Evolutionary conservation across 176 grass and related monocot species (phyloP).

Genomic region (Echinochloa phyllopogon): DNA sequence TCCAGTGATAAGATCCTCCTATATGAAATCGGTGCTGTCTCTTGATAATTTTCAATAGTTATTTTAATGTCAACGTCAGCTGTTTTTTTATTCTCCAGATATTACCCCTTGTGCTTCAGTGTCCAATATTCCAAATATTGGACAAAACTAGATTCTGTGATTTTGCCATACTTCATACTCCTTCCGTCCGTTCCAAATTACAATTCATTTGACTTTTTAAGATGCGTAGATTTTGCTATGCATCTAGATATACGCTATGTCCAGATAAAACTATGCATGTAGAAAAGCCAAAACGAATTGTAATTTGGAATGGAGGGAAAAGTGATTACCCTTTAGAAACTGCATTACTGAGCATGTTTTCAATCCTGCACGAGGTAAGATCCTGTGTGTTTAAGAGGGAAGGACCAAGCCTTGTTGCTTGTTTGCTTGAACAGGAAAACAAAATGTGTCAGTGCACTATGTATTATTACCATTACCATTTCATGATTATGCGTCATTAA

Average conservation of each 20-base stretch:
- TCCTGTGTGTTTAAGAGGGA: slow-evolving; percentile 8
- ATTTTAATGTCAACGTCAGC: not conserved
- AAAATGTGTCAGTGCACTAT: slow-evolving; percentile 22
- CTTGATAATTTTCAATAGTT: slow-evolving; percentile 22
- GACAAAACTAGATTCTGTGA: slow-evolving; percentile 17
- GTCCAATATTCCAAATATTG: not conserved
- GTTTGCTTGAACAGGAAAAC: not conserved
- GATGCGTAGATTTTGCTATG: no score
- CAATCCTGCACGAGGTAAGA: not conserved
- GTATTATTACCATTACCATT: not conserved
- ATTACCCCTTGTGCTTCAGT: not conserved
- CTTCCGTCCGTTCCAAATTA: not conserved
- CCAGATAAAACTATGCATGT: no score
- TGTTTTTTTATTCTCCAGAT: not conserved
- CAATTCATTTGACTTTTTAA: no score
- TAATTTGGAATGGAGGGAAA: no score
- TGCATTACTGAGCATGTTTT: slow-evolving; percentile 9
- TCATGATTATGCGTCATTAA: not conserved
- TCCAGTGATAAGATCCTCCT: slow-evolving; percentile 18
- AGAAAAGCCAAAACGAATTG: no score
- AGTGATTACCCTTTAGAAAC: slow-evolving; percentile 23
- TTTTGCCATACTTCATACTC: slow-evolving; percentile 15
- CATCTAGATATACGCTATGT: no score
- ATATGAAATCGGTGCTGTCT: slow-evolving; percentile 6
- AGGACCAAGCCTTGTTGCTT: not conserved